Evolutionary conservation across 768 basidiomycete genomes (phyloP).

Genomic region (Cubamyces sp.): DNA sequence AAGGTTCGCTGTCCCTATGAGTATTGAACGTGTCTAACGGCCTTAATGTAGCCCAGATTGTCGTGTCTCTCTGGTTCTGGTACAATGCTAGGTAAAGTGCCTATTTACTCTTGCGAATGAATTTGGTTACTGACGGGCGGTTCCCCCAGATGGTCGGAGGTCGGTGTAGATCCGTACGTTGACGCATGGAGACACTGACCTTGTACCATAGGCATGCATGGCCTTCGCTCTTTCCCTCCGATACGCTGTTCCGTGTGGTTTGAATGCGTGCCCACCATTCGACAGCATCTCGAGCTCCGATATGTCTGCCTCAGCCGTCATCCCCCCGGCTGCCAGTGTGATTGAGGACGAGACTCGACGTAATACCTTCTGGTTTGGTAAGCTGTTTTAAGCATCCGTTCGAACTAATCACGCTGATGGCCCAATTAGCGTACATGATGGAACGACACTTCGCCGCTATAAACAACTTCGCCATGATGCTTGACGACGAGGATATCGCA

Average conservation of each 20-base stretch:
- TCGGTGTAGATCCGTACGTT: slow-evolving; percentile 31
- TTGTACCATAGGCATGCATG: slow-evolving; percentile 54
- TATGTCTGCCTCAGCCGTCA: slow-evolving; percentile 55
- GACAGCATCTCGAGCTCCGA: slow-evolving; percentile 63
- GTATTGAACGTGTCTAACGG: background rate
- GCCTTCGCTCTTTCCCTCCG: slow-evolving; percentile 61
- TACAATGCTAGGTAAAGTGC: slow-evolving; percentile 57
- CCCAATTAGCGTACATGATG: slow-evolving; percentile 50
- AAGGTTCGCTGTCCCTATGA: slow-evolving; percentile 47
- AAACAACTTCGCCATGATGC: slow-evolving; percentile 70
- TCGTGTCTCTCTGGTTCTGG: slow-evolving; percentile 77
- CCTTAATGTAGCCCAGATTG: slow-evolving; percentile 52
- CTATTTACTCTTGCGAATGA: background rate
- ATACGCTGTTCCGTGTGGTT: slow-evolving; percentile 62
- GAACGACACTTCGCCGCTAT: slow-evolving; percentile 70
- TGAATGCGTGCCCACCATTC: slow-evolving; percentile 72
- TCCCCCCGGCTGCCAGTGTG: slow-evolving; percentile 60
- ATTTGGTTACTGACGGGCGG: background rate
- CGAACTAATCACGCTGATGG: background rate
- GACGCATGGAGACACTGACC: background rate
- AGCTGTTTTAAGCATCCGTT: background rate
- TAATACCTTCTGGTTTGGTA: slow-evolving; percentile 63
- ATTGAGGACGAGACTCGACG: slow-evolving; percentile 73
- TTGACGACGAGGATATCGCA: slow-evolving; percentile 77
- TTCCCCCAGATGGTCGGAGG: slow-evolving; percentile 69